Evolutionary conservation across 2,329 filamentous ascomycete genomes (phyloP).

Genomic region (Arthrobotrys conoides): DNA sequence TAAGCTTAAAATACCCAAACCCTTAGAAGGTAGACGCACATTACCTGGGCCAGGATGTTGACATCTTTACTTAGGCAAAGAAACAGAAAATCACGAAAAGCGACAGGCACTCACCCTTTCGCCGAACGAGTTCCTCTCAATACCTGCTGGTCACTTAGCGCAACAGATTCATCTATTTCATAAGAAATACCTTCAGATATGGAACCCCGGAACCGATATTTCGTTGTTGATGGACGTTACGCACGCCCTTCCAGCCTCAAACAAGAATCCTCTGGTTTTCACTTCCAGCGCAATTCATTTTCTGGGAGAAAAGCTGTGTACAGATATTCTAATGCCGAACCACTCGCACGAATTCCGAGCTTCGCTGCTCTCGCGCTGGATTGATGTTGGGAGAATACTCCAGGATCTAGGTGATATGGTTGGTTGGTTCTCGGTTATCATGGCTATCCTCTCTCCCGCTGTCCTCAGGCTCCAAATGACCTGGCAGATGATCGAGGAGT

Average conservation of each 20-base stretch:
- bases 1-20: conserved; percentile 43
- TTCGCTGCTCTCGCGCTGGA: conserved; percentile 64
- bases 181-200: conserved; percentile 63
- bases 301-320: conserved; percentile 64
- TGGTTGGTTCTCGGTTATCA: conserved; percentile 64
- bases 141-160: conserved; percentile 63
- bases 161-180: conserved; percentile 65
- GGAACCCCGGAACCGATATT: conserved; percentile 64
- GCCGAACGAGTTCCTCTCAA: conserved; percentile 60
- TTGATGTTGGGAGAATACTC: conserved; percentile 63
- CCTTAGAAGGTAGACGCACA: not conserved
- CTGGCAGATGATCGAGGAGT: conserved; percentile 63
- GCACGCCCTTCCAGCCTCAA: conserved; percentile 62
- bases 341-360: conserved; percentile 63
- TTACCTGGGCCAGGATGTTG: not conserved
- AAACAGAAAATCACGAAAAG: conserved; percentile 43
- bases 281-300: conserved; percentile 64
- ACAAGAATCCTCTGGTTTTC: conserved; percentile 65
- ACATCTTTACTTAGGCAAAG: conserved; percentile 18
- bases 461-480: conserved; percentile 64
- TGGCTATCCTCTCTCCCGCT: conserved; percentile 64
- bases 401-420: conserved; percentile 64
- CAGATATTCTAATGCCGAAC: conserved; percentile 64
- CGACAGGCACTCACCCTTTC: conserved; percentile 41
- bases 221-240: conserved; percentile 64